These are phyloP conservation scores for Vicia sativa DNA, from an alignment of 306 rosid genomes.

Conservation along the genomic window DNA sequence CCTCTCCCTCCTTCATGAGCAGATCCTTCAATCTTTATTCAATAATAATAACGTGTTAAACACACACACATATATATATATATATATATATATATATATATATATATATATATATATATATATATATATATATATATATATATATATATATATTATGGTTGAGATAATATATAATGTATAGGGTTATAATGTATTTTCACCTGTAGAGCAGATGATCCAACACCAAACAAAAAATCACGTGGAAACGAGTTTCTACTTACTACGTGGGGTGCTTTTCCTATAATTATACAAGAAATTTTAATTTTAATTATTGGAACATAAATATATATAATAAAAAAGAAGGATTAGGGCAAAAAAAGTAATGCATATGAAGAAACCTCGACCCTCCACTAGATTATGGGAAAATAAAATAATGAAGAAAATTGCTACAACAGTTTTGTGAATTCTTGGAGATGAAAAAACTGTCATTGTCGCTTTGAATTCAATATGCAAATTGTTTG, in stretches of 20 bases:
- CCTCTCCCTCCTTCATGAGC: constrained; percentile 30
- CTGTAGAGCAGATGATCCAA: constrained; percentile 37
- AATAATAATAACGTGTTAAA: neutral
- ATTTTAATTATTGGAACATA: neutral
- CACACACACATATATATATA: neutral
- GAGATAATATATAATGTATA: neutral
- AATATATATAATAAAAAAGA: neutral
- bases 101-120: too few relatives aligned
- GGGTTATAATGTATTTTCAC: neutral
- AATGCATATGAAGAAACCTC: too few relatives aligned
- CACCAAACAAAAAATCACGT: constrained; percentile 29
- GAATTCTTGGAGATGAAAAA: too few relatives aligned
- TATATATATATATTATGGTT: too few relatives aligned
- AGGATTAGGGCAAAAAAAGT: too few relatives aligned
- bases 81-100: too few relatives aligned
- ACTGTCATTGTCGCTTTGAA: too few relatives aligned
- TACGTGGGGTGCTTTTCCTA: constrained; percentile 9
- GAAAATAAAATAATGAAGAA: too few relatives aligned
- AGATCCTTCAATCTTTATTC: constrained; percentile 36
- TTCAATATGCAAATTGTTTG: too few relatives aligned
- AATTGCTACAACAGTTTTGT: too few relatives aligned
- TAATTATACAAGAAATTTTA: neutral
- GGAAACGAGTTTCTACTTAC: constrained; percentile 3
- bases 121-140: too few relatives aligned
- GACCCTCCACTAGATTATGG: too few relatives aligned